Conservation (phyloP, 352 stramenopile species). For the Globisporangium megalacanthum region DNA sequence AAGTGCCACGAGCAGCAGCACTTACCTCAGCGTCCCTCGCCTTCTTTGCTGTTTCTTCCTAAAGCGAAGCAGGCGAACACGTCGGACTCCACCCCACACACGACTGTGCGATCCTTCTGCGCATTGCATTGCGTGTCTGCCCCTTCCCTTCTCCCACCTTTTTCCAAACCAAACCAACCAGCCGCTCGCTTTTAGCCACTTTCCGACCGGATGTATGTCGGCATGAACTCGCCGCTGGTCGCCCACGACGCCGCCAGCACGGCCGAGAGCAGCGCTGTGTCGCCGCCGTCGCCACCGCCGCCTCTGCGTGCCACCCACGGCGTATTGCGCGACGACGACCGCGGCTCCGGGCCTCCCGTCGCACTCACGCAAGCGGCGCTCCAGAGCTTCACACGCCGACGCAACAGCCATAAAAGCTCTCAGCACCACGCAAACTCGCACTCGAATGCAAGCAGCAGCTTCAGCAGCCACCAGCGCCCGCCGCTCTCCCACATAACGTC, state of each 20-base stretch:
- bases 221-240: conserved; percentile 16
- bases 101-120: too few species aligned
- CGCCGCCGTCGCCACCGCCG: neutral
- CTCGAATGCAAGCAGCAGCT: conserved; percentile 4
- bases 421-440: neutral
- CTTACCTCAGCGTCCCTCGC: too few species aligned
- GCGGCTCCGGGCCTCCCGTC: neutral
- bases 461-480: neutral
- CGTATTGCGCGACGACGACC: conserved; percentile 11
- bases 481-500: conserved; percentile 9
- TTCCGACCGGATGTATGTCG: conserved; percentile 11
- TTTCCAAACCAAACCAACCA: neutral
- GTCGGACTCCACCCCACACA: too few species aligned
- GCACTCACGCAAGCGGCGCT: conserved; percentile 9
- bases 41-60: too few species aligned
- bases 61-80: too few species aligned
- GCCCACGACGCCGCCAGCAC: conserved; percentile 1
- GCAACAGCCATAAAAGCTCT: neutral
- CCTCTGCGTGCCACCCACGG: conserved; percentile 6
- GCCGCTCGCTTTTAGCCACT: neutral
- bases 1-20: too few species aligned
- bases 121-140: too few species aligned
- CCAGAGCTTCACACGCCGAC: conserved; percentile 2
- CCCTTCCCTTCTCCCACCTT: neutral
- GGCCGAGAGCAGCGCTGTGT: conserved; percentile 10